These are phyloP conservation scores for Russula lepida DNA, from an alignment of 768 basidiomycete genomes.

Conservation along the genomic window DNA sequence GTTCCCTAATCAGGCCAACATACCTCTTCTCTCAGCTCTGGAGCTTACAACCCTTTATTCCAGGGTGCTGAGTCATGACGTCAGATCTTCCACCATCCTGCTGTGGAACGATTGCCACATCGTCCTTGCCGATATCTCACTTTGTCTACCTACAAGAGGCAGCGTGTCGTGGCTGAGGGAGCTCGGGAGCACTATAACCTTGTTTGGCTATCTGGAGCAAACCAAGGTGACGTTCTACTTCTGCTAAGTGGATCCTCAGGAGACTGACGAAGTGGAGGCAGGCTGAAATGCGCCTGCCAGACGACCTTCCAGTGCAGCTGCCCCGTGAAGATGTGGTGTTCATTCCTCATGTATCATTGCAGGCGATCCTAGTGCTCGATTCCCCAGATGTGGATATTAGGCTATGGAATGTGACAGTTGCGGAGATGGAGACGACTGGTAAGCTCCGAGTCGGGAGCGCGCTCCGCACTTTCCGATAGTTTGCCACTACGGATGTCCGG, in stretches of 20 bases:
- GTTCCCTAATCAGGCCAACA: neutral
- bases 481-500: neutral
- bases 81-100: slow-evolving; percentile 10
- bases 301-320: slow-evolving; percentile 1
- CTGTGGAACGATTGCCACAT: slow-evolving; percentile 15
- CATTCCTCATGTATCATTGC: slow-evolving; percentile 12
- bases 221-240: slow-evolving; percentile 3
- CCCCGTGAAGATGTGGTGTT: slow-evolving; percentile 4
- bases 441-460: neutral
- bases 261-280: slow-evolving; percentile 1
- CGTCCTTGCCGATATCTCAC: slow-evolving; percentile 18
- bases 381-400: slow-evolving; percentile 18
- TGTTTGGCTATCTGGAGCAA: slow-evolving; percentile 20
- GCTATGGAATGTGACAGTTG: slow-evolving; percentile 19
- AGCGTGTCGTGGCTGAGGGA: slow-evolving; percentile 16
- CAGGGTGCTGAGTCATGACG: slow-evolving; percentile 20
- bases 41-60: neutral
- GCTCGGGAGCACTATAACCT: slow-evolving; percentile 12
- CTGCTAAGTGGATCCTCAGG: neutral
- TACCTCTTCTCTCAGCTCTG: neutral
- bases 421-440: slow-evolving; percentile 21
- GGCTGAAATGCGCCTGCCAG: slow-evolving; percentile 3
- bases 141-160: slow-evolving; percentile 13
- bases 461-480: neutral
- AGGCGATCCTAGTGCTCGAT: slow-evolving; percentile 20